These are phyloP conservation scores for carrot (Daucus carota) DNA, from an alignment of 129 eudicot genomes.

Conservation along the genomic window DH1_v3.0 NC_030385.2:35905001-35905500, in stretches of 20 bases:
- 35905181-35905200: not conserved
- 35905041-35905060: constrained; percentile 1
- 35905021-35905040: not conserved
- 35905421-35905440: constrained; percentile 96
- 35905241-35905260: not conserved
- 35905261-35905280: constrained; percentile 24
- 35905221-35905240: constrained; percentile 28
- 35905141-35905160: not conserved
- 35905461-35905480: constrained; percentile 91
- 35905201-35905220: constrained; percentile 48
- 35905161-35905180: not conserved
- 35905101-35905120: constrained; percentile 99
- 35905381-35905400: constrained; percentile 85
- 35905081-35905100: constrained; percentile 99
- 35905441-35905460: constrained; percentile 99
- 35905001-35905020: not conserved
- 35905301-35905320: not conserved
- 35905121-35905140: constrained; percentile 24
- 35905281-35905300: not conserved
- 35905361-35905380: constrained; percentile 81
- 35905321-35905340: not conserved
- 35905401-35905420: constrained; percentile 83
- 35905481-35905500: constrained; percentile 97
- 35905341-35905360: constrained; percentile 4
- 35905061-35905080: constrained; percentile 84